phyloP scores from a whole-genome alignment of 1,139 yeast genomes.

The Arxiozyma slooffiae region DNA sequence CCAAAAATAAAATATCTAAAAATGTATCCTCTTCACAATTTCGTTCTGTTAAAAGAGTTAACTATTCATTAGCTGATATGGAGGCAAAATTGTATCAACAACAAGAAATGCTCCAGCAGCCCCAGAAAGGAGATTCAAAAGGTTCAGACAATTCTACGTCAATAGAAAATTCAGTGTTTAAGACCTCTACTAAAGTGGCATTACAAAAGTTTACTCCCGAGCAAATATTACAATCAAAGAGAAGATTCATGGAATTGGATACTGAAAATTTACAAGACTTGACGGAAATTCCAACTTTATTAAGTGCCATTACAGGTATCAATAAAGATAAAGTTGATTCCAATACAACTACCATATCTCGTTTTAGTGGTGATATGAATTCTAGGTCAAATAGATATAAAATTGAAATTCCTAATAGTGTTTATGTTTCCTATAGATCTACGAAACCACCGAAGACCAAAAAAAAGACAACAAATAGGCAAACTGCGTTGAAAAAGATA shows the following conservation, averaged over 20 bases:
- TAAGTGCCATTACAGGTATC: too few relatives aligned
- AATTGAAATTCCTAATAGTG: slow-evolving; percentile 26
- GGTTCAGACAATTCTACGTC: not conserved
- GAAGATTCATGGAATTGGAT: slow-evolving; percentile 28
- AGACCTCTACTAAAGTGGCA: slow-evolving; percentile 8
- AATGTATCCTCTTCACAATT: slow-evolving; percentile 14
- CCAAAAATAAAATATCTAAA: slow-evolving; percentile 9
- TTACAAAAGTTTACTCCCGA: slow-evolving; percentile 23
- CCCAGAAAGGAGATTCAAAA: not conserved
- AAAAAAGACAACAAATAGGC: slow-evolving; percentile 26
- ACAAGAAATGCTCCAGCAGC: slow-evolving; percentile 5
- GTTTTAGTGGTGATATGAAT: slow-evolving; percentile 8
- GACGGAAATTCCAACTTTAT: slow-evolving; percentile 22
- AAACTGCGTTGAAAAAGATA: slow-evolving; percentile 26
- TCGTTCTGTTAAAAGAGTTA: slow-evolving; percentile 24
- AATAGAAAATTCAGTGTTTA: slow-evolving; percentile 4
- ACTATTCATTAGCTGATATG: slow-evolving; percentile 29
- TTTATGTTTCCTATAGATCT: slow-evolving; percentile 26
- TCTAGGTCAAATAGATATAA: slow-evolving; percentile 13
- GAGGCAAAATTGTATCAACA: slow-evolving; percentile 26
- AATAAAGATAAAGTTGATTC: slow-evolving; percentile 26
- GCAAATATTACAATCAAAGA: slow-evolving; percentile 26
- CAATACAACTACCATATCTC: slow-evolving; percentile 10
- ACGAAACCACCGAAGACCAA: slow-evolving; percentile 28
- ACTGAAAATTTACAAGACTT: slow-evolving; percentile 26